A percentile compares a stretch with the other conserved stretches of the same genome.
phyloP scores from a whole-genome alignment of 1,284 basidiomycete genomes.

The Cystobasidium sp. region DNA sequence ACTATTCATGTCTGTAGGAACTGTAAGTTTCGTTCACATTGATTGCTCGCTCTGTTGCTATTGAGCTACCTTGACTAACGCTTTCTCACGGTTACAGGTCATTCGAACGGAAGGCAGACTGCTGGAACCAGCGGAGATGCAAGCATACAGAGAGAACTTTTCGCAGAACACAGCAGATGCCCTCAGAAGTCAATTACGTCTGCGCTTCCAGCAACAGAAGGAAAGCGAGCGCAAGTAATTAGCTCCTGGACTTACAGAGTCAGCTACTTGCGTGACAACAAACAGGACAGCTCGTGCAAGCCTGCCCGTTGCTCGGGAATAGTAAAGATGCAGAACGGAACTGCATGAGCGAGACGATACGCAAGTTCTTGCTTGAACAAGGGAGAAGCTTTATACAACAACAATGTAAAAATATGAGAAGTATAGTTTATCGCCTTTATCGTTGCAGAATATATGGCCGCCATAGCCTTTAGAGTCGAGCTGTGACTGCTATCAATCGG shows the following conservation, averaged over 20 bases:
- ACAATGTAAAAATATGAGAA: conserved; percentile 18
- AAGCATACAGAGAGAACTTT: conserved; percentile 37
- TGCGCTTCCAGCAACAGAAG: conserved; percentile 26
- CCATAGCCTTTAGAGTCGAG: not conserved
- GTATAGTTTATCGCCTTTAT: not conserved
- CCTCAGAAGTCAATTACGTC: conserved; percentile 8
- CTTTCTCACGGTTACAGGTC: conserved; percentile 8
- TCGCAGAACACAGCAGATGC: conserved; percentile 17
- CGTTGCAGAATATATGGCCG: not conserved
- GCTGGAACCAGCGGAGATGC: conserved; percentile 40
- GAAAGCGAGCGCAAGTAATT: not conserved
- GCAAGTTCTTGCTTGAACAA: no score
- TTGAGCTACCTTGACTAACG: conserved; percentile 53
- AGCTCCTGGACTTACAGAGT: no score
- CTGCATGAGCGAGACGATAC: not conserved
- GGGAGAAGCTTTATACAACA: no score
- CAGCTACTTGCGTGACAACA: no score
- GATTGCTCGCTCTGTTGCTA: conserved; percentile 74
- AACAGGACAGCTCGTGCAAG: no score
- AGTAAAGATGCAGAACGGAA: not conserved
- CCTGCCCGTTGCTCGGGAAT: no score
- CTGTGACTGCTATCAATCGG: not conserved
- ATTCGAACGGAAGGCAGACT: conserved; percentile 39
- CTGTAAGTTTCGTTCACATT: conserved; percentile 68
- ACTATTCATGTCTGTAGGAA: conserved; percentile 33